Evolutionary conservation across 805 yeast genomes (phyloP).

Genomic region (Komagataella pseudopastoris): DNA sequence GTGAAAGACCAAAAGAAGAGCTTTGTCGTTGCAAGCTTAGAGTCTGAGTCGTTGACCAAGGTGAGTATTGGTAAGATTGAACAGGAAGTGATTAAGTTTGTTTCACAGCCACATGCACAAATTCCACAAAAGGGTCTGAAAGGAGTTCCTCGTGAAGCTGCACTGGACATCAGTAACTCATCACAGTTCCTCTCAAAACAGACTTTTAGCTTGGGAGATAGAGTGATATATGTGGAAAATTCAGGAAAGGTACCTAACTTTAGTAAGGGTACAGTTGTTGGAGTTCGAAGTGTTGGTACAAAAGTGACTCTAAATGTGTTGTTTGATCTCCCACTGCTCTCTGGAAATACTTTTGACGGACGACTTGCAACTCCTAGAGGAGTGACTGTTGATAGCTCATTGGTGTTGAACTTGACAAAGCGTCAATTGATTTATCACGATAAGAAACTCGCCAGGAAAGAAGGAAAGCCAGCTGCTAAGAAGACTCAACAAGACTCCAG

Average conservation of each 20-base stretch:
- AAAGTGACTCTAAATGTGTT: constrained; percentile 60
- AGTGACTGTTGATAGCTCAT: constrained; percentile 64
- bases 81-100: constrained; percentile 32
- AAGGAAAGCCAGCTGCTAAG: not conserved
- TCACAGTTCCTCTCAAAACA: constrained; percentile 62
- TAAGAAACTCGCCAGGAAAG: not conserved
- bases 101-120: constrained; percentile 25
- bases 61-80: constrained; percentile 60
- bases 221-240: constrained; percentile 73
- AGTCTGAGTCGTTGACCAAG: constrained; percentile 65
- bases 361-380: constrained; percentile 73
- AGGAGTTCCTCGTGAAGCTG: constrained; percentile 76
- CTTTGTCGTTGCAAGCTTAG: constrained; percentile 55
- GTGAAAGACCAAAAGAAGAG: constrained; percentile 32
- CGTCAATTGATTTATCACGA: constrained; percentile 30
- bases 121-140: constrained; percentile 43
- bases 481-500: not conserved
- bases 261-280: constrained; percentile 82
- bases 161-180: constrained; percentile 64
- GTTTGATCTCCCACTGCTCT: constrained; percentile 72
- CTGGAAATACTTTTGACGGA: constrained; percentile 76
- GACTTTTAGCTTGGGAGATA: constrained; percentile 73
- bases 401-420: constrained; percentile 64
- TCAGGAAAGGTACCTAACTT: constrained; percentile 84
- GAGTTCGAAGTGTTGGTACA: constrained; percentile 41